Percentiles rank a stretch among this genome's conserved stretches.
These are phyloP conservation scores for Fagopyrum esculentum DNA, from an alignment of 148 eudicot species.

Conservation along the genomic window DNA sequence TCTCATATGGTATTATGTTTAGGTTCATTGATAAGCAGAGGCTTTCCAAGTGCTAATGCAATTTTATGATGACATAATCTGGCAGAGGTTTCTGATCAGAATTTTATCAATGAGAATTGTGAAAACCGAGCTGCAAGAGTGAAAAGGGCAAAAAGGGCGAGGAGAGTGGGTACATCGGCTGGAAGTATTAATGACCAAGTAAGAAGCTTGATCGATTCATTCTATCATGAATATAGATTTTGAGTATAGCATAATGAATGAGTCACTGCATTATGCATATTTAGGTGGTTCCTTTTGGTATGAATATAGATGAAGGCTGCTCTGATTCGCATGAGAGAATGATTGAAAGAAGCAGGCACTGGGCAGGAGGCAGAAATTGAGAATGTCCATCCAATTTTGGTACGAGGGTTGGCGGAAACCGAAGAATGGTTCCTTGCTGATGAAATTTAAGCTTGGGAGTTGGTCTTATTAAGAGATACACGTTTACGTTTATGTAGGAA, in stretches of 20 bases:
- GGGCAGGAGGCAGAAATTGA: background rate
- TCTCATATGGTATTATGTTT: background rate
- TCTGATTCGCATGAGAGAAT: background rate
- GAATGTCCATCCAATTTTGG: background rate
- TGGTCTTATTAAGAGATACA: background rate
- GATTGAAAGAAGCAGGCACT: background rate
- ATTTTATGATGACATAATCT: background rate
- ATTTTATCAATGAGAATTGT: conserved; percentile 46
- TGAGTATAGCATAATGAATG: background rate
- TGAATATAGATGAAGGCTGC: background rate
- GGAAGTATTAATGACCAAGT: conserved; percentile 29
- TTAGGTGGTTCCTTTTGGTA: conserved; percentile 31
- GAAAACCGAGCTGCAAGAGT: conserved; percentile 25
- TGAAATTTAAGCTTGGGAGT: background rate
- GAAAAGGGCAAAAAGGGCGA: conserved; percentile 30
- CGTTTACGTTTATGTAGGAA: background rate
- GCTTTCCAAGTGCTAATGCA: conserved; percentile 2
- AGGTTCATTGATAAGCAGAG: background rate
- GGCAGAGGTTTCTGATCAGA: conserved; percentile 72
- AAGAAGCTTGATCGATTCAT: background rate
- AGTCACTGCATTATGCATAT: conserved; percentile 6
- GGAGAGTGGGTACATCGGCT: conserved; percentile 17
- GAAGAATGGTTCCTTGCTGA: background rate
- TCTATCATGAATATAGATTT: background rate
- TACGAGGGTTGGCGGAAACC: background rate